phyloP scores from a whole-genome alignment of 169 alveolate genomes.

The Plasmodium vinckei region DNA sequence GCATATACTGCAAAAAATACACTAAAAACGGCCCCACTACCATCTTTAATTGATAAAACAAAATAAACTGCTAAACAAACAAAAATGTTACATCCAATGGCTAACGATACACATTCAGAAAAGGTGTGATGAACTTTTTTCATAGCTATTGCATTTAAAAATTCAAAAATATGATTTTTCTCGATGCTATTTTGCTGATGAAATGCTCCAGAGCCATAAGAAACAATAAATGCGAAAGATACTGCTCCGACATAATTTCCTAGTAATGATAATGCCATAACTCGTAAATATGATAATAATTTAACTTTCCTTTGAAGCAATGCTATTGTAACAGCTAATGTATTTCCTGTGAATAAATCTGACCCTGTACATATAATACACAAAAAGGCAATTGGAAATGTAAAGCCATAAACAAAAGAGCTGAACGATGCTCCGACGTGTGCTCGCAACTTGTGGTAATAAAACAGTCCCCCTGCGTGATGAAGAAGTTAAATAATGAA shows the following conservation, averaged over 20 bases:
- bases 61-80: slow-evolving; percentile 85
- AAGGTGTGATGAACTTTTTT: slow-evolving; percentile 76
- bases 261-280: slow-evolving; percentile 79
- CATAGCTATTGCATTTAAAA: slow-evolving; percentile 43
- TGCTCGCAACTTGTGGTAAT: slow-evolving; percentile 54
- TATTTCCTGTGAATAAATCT: slow-evolving; percentile 86
- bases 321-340: slow-evolving; percentile 80
- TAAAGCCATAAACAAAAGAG: slow-evolving; percentile 79
- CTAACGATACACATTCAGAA: slow-evolving; percentile 78
- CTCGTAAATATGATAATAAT: slow-evolving; percentile 30
- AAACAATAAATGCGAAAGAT: slow-evolving; percentile 76
- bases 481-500: too few species aligned
- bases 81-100: slow-evolving; percentile 83
- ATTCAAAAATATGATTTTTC: slow-evolving; percentile 61
- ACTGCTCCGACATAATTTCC: slow-evolving; percentile 85
- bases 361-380: slow-evolving; percentile 83
- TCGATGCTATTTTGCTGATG: background rate
- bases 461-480: slow-evolving; percentile 43
- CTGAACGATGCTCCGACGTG: slow-evolving; percentile 54
- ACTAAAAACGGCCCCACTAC: slow-evolving; percentile 76
- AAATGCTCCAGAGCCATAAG: slow-evolving; percentile 81
- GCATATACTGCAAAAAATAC: slow-evolving; percentile 79
- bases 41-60: slow-evolving; percentile 63
- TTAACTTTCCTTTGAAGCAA: slow-evolving; percentile 43
- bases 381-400: slow-evolving; percentile 83